Base-by-base conservation (phyloP, 139 green algal species). In the Auxenochlorella pyrenoidosa region DNA sequence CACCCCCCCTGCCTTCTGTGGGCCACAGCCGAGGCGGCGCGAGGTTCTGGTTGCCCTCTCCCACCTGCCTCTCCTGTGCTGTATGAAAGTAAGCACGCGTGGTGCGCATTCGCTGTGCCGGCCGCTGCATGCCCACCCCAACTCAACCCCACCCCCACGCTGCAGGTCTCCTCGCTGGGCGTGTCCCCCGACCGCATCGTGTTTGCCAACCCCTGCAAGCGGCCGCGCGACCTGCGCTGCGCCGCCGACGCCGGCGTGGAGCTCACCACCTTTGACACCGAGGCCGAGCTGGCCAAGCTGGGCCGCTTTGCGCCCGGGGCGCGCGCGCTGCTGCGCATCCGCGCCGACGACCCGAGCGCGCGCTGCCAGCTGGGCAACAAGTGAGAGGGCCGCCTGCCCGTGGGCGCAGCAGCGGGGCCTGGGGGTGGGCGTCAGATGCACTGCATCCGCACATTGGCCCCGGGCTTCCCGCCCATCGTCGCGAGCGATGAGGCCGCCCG, bases 201-300 rank as follows among this genome's bases (percentile, higher is more conserved):
- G 47, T 99, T 98, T 86, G 97, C 97, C 21, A 98, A 99, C 91
- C 93, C 96, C 28, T 98, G 95, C 95, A 99, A 99, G 95, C 92
- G 95, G 38, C 92, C 96, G 21, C 85, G 75, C 5, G 95, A 99
- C 92, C 95, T 99, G 86, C 84, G 88, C 54, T 89, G 84, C 78
- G 89, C 87, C 6, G 87, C 91, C 38, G 66, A 88, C 72, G 83
- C 78, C 65, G 91, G 94, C 63, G 93, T 98, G 19, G 73, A 91
- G 44, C 93, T 97, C 83, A 99, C 95, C 77, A 99, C 97, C 38
- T 99, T 99, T 89, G 97, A 99, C 92, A 97, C 94, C 3, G 94
- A 93, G 88, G 90, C 72, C 54, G 97, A 99, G 95, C 93, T 99
- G 60, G 81, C 94, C 81, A 99, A 99, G 93, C 86, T 94, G 36